phyloP scores from a whole-genome alignment of 164 flowering plant species.

The Protea cynaroides region DNA sequence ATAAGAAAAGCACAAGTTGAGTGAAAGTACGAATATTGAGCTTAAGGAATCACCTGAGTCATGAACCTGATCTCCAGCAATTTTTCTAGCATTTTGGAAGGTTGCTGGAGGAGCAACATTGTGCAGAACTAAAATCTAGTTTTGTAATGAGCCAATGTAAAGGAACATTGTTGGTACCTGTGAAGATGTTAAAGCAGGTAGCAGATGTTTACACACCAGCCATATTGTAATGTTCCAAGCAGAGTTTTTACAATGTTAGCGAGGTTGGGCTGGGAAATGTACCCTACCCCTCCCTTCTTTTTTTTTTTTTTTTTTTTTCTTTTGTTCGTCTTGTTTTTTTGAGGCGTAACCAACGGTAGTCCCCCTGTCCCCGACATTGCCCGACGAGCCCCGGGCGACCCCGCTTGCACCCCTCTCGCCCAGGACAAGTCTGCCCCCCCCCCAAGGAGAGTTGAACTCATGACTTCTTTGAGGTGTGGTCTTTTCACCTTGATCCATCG shows the following conservation, averaged over 20 bases:
- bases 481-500: too few relatives aligned
- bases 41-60: constrained; percentile 2
- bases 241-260: not conserved
- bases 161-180: not conserved
- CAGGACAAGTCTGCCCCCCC: too few relatives aligned
- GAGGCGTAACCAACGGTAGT: too few relatives aligned
- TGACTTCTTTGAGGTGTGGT: too few relatives aligned
- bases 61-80: not conserved
- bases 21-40: constrained; percentile 1
- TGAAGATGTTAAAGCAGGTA: constrained; percentile 2
- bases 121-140: not conserved
- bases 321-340: too few relatives aligned
- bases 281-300: too few relatives aligned
- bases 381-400: too few relatives aligned
- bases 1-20: not conserved
- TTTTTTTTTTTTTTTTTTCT: too few relatives aligned
- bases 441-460: too few relatives aligned
- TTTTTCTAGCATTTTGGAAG: constrained; percentile 1
- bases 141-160: not conserved
- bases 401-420: too few relatives aligned
- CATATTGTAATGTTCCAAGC: constrained; percentile 3
- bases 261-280: too few relatives aligned
- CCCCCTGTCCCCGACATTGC: too few relatives aligned
- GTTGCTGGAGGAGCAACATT: constrained; percentile 1
- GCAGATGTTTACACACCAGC: constrained; percentile 1